These are phyloP conservation scores for Pyrus hybrid DNA, from an alignment of 331 rosid species.

Conservation along the genomic window DNA sequence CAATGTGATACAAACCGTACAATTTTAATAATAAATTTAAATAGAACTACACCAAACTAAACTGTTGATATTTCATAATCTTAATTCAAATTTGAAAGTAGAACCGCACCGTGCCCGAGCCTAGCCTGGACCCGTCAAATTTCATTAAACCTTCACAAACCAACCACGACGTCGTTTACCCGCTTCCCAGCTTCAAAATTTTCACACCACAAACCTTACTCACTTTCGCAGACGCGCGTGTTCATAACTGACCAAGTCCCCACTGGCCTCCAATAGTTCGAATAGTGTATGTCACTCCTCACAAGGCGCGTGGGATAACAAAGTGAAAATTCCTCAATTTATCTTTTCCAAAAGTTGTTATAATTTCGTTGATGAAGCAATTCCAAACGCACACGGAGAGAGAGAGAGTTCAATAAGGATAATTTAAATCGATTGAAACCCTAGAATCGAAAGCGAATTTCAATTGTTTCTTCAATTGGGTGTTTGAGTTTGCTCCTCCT, in stretches of 20 bases:
- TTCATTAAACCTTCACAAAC: background rate
- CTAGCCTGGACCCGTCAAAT: background rate
- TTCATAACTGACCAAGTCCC: background rate
- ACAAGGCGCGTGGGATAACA: background rate
- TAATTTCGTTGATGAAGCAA: background rate
- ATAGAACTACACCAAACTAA: too few species aligned
- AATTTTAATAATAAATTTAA: too few species aligned
- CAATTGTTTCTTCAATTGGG: background rate
- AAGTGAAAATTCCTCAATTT: background rate
- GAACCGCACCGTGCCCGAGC: too few species aligned
- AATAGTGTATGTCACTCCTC: background rate
- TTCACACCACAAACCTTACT: background rate
- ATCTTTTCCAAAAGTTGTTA: background rate
- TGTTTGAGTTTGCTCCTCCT: background rate
- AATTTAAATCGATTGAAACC: background rate
- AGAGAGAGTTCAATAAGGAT: background rate
- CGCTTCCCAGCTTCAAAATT: background rate
- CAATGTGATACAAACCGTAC: accelerated
- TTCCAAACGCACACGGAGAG: background rate
- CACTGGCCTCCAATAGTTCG: background rate
- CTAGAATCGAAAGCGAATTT: background rate
- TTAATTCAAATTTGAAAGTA: too few species aligned
- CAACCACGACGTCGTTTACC: too few species aligned
- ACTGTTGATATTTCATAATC: too few species aligned
- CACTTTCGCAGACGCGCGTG: background rate